Evolutionary conservation across 352 stramenopile species (phyloP), one percentile per base, ranked within the genome.

Genomic region (Phytophthora cactorum): DNA sequence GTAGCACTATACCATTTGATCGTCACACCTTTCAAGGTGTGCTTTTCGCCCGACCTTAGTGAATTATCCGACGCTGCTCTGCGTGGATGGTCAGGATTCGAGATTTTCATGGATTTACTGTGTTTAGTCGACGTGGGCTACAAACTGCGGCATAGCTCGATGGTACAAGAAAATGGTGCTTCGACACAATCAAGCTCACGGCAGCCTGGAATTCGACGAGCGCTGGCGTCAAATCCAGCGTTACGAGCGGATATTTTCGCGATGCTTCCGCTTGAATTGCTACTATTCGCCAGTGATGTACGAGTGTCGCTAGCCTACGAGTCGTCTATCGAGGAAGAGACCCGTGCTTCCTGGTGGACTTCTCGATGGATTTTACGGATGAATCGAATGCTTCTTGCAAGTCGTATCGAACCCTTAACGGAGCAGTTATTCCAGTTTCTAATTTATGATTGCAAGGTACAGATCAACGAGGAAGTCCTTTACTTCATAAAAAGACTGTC

Each of bases 391-490:
- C 28, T 92, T 2, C 66, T 85, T 27, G 32, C 57, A 1, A 28
- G 63, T 15, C 82, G 78, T 5, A 72, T 90, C 17, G 52, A 75
- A 2, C 38, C 74, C 0, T 59, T 91, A 5, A 75, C 70, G 0
- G 81, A 90, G 15, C 68, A 81, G 25, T 49, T 90, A 2, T 74
- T 90, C 17, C 84, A 93, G 75, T 90, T 81, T 46, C 11, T 76
- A 0, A 68, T 93, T 11, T 88, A 91, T 68, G 79, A 90, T 4
- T 38, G 75, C 8, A 88, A 88, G 31, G 17, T 84, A 9, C 72
- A 63, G 1, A 55, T 88, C 1, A 68, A 63, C 0, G 84, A 93
- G 45, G 70, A 68, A 0, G 29, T 68, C 12, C 59, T 93, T 0
- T 77, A 78, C 22, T 91, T 90, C 17, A n/a, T 72, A 8, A 73